A percentile compares a stretch with the other conserved stretches of the same genome.
Evolutionary conservation across 1,284 basidiomycete species (phyloP).

Genomic region (Volvariella surrecta): DNA sequence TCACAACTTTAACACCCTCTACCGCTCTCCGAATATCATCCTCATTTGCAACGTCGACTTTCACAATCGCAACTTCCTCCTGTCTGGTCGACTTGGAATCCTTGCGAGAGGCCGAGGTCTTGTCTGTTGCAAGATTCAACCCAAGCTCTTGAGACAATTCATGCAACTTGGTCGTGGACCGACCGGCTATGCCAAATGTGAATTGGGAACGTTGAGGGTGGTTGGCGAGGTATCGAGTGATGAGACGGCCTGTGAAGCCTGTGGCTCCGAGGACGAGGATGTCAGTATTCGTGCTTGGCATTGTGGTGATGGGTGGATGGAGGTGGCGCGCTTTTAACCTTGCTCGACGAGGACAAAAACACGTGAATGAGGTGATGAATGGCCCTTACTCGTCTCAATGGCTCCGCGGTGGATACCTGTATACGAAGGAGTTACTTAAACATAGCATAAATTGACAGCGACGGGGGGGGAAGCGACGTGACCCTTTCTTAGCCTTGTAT

Average conservation of each 20-base stretch:
- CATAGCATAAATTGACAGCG: too few species aligned
- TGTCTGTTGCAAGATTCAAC: slow-evolving; percentile 24
- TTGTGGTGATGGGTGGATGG: too few species aligned
- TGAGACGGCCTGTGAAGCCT: slow-evolving; percentile 62
- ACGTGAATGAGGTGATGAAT: too few species aligned
- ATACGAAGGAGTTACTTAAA: too few species aligned
- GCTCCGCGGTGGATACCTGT: too few species aligned
- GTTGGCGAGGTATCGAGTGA: slow-evolving; percentile 46
- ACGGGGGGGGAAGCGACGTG: too few species aligned
- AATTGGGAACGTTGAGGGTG: slow-evolving; percentile 56
- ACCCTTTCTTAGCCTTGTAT: too few species aligned
- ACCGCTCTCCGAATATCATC: slow-evolving; percentile 44
- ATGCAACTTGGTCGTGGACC: slow-evolving; percentile 47
- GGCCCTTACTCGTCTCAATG: too few species aligned
- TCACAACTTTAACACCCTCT: slow-evolving; percentile 47
- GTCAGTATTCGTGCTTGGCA: slow-evolving; percentile 23
- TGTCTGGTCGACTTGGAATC: too few species aligned
- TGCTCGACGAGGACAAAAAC: too few species aligned
- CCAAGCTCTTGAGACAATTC: slow-evolving; percentile 32
- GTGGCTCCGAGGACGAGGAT: slow-evolving; percentile 61
- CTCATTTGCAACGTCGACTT: slow-evolving; percentile 43
- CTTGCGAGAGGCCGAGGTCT: too few species aligned
- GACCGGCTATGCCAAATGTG: slow-evolving; percentile 50
- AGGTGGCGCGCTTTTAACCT: too few species aligned
- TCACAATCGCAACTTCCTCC: slow-evolving; percentile 26